Evolutionary conservation across 2,329 filamentous ascomycete species (phyloP).

Genomic region (Colletotrichum phormii): DNA sequence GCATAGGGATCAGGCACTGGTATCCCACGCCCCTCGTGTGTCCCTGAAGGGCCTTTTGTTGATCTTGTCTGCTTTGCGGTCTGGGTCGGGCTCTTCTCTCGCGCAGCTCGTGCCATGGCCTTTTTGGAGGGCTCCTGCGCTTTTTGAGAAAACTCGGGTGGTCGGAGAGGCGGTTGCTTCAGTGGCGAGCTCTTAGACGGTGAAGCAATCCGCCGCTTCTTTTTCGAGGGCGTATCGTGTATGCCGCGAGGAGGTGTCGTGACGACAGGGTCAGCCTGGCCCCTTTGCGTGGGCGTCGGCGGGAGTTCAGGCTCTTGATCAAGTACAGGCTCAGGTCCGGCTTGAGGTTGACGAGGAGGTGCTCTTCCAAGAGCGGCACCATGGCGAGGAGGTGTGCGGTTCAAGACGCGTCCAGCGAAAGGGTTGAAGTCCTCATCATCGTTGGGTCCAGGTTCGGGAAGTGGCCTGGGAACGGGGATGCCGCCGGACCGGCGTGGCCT

Average conservation of each 20-base stretch:
- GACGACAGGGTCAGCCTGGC: constrained; percentile 62
- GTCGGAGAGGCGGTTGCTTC: constrained; percentile 55
- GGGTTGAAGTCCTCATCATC: constrained; percentile 56
- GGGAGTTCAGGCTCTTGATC: constrained; percentile 71
- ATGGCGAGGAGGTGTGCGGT: constrained; percentile 48
- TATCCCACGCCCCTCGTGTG: constrained; percentile 56
- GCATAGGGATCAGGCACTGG: constrained; percentile 54
- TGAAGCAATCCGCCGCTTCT: constrained; percentile 52
- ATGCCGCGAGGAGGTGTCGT: constrained; percentile 69
- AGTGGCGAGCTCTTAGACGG: constrained; percentile 61
- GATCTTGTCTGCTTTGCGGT: constrained; percentile 6
- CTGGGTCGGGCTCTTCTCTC: constrained; percentile 6
- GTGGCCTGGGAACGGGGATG: constrained; percentile 57
- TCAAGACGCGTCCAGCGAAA: constrained; percentile 51
- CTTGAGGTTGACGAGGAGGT: background rate
- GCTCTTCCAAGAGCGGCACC: constrained; percentile 15
- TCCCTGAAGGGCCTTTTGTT: constrained; percentile 27
- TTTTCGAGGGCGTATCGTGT: constrained; percentile 67
- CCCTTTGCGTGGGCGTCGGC: constrained; percentile 63
- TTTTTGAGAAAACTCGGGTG: constrained; percentile 36
- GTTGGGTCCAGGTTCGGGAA: constrained; percentile 57
- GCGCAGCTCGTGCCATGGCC: constrained; percentile 28
- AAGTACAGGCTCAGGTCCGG: constrained; percentile 24
- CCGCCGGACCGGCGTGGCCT: constrained; percentile 54
- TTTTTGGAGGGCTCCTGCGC: constrained; percentile 31